Evolutionary conservation across 1,284 basidiomycete species (phyloP).

Genomic region (Athelia psychrophila): DNA sequence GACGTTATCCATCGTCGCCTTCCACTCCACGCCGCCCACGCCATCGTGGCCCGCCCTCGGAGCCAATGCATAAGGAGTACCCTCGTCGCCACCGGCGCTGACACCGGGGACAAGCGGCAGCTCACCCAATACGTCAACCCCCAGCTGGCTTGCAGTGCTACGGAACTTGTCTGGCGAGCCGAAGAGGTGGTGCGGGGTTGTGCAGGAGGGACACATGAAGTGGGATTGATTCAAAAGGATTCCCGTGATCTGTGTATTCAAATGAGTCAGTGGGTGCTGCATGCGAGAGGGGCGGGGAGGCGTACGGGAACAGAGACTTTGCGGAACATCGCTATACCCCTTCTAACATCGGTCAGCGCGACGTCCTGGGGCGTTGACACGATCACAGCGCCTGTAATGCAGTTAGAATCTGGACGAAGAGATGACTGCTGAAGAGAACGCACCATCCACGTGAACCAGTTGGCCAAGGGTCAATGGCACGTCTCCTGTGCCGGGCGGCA

Average conservation of each 20-base stretch:
- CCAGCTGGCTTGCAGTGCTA: conserved; percentile 57
- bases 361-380: conserved; percentile 97
- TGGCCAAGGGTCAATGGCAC: conserved; percentile 93
- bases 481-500: conserved; percentile 98
- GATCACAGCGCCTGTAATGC: conserved; percentile 73
- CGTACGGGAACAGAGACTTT: conserved; percentile 87
- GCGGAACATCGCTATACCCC: conserved; percentile 91
- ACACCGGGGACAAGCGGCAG: conserved; percentile 82
- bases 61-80: conserved; percentile 55
- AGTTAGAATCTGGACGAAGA: too few species aligned
- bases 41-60: conserved; percentile 21
- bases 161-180: conserved; percentile 72
- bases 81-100: conserved; percentile 75
- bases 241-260: conserved; percentile 70
- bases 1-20: conserved; percentile 39
- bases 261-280: too few species aligned
- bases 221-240: conserved; percentile 90
- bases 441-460: conserved; percentile 85
- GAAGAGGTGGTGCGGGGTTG: conserved; percentile 74
- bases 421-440: conserved; percentile 19
- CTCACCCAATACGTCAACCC: conserved; percentile 75
- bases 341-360: conserved; percentile 88
- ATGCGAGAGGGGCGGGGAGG: conserved; percentile 6
- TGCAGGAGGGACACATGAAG: conserved; percentile 82
- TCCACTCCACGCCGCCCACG: conserved; percentile 42